Evolutionary conservation across 768 basidiomycete species (phyloP).

Genomic region (Xanthoconium stramineum): DNA sequence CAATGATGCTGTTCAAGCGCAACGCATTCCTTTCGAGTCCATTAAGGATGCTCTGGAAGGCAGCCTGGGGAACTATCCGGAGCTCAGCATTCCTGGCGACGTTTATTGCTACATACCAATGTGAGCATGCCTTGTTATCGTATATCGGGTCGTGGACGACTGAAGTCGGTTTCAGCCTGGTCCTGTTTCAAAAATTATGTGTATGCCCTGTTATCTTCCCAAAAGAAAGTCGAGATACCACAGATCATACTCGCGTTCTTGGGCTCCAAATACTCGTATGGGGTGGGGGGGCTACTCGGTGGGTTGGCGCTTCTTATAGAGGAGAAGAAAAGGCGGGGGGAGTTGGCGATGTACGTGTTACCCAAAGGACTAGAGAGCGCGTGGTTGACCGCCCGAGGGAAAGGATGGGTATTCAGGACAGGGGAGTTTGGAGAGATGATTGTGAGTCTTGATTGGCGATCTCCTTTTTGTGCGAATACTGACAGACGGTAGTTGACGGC

Average conservation of each 20-base stretch:
- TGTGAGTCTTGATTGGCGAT: conserved; percentile 37
- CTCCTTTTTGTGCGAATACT: conserved; percentile 1
- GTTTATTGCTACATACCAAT: conserved; percentile 80
- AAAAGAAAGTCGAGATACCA: conserved; percentile 36
- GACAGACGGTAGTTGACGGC: conserved; percentile 48
- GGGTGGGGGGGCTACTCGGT: conserved; percentile 66
- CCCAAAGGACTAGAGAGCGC: conserved; percentile 88
- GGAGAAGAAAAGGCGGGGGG: conserved; percentile 81
- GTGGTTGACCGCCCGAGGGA: conserved; percentile 78
- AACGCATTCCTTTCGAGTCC: conserved; percentile 65
- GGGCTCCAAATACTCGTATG: conserved; percentile 68
- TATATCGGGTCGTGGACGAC: background rate
- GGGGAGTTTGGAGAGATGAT: conserved; percentile 67
- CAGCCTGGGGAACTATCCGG: conserved; percentile 68
- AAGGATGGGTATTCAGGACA: conserved; percentile 69
- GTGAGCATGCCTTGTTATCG: conserved; percentile 38
- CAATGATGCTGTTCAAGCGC: conserved; percentile 79
- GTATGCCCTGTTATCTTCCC: conserved; percentile 46
- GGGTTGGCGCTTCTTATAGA: conserved; percentile 84
- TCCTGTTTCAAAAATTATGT: conserved; percentile 67
- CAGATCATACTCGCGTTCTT: conserved; percentile 52
- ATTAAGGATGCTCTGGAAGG: conserved; percentile 56
- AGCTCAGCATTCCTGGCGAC: conserved; percentile 85
- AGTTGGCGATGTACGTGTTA: conserved; percentile 89
- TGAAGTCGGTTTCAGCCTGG: conserved; percentile 37